These are phyloP conservation scores for Peronospora farinosa DNA, from an alignment of 352 stramenopile species.

Conservation along the genomic window DNA sequence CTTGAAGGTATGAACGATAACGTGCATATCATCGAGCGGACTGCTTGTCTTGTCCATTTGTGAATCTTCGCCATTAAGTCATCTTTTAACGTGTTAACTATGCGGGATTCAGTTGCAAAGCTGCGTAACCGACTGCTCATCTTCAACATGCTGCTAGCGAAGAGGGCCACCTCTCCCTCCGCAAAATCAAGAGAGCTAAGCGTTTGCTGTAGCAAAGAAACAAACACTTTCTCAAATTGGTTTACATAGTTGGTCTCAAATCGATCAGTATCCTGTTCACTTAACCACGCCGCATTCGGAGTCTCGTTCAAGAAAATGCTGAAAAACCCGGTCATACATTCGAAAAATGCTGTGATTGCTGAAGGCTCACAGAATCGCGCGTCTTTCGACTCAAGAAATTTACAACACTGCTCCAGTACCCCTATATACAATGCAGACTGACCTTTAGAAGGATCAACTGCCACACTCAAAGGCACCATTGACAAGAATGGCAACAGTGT, in stretches of 20 bases:
- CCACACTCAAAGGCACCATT: constrained; percentile 54
- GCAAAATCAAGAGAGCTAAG: constrained; percentile 39
- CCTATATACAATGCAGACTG: constrained; percentile 50
- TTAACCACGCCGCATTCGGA: constrained; percentile 29
- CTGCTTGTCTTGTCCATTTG: constrained; percentile 33
- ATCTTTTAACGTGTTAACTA: constrained; percentile 27
- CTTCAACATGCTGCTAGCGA: constrained; percentile 36
- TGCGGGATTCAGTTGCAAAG: constrained; percentile 23
- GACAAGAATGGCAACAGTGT: constrained; percentile 69
- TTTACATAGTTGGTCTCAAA: constrained; percentile 39
- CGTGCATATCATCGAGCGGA: constrained; percentile 26
- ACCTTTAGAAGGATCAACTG: constrained; percentile 37
- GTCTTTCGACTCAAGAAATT: constrained; percentile 57
- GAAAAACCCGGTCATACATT: constrained; percentile 66
- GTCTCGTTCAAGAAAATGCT: constrained; percentile 54
- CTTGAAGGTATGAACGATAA: constrained; percentile 32
- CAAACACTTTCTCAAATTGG: constrained; percentile 62
- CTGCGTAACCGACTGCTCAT: constrained; percentile 35
- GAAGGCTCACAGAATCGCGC: constrained; percentile 45
- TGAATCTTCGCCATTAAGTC: constrained; percentile 31
- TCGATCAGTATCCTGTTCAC: constrained; percentile 16
- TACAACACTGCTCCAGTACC: constrained; percentile 61
- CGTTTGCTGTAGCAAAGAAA: constrained; percentile 32
- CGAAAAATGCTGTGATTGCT: constrained; percentile 58
- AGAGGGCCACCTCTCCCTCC: constrained; percentile 31